Base-by-base conservation (phyloP, 345 rosid genomes). In the Moricandia arvensis region DNA sequence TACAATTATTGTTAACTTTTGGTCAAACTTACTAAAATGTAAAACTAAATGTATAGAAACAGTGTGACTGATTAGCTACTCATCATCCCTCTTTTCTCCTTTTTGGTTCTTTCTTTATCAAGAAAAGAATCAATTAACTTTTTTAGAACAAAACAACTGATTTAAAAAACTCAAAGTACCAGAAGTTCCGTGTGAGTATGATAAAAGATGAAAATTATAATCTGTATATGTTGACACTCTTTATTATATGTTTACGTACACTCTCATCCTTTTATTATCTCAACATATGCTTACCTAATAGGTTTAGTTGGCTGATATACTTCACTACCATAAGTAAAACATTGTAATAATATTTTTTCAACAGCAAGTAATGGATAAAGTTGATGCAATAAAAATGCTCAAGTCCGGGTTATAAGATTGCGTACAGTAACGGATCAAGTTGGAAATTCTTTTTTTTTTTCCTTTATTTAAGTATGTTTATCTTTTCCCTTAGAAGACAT, bases 351-450 rank as follows among this genome's bases (percentile, higher is more conserved):
- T 29, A 10, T 17, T 54, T 43, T 26, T 11, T 3, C 29, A 27
- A 51, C 6, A 74, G 58, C 37, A 53, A 53, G 38, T 41, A 66
- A 3, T 21, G 58, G 63, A 62, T 61, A 9, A 9, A 7, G 24
- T 4, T 43, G 13, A 13, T 68, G 30, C 18, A 63, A 69, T 21
- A 70, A 17, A 49, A 13, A 43, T 47, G 54, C 21, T 47, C 21
- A 49, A n/a, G n/a, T n/a, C n/a, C n/a, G 60, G 51, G 24, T 70
- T 63, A 63, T 21, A 63, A 58, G 43, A 12, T 71, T 71, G 72
- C 71, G 66, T 45, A 71, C 26, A 64, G 34, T 11, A 64, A 71
- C 15, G 76, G 26, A 77, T 33, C 68, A 77, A 64, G 72, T 71
- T 71, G 72, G 58, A 26, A 24, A 33, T 35, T 64, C 10, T 17